A percentile compares a stretch with the other conserved stretches of the same genome.
phyloP scores from a whole-genome alignment of 768 basidiomycete species.

The Coprinopsis cinerea region DNA sequence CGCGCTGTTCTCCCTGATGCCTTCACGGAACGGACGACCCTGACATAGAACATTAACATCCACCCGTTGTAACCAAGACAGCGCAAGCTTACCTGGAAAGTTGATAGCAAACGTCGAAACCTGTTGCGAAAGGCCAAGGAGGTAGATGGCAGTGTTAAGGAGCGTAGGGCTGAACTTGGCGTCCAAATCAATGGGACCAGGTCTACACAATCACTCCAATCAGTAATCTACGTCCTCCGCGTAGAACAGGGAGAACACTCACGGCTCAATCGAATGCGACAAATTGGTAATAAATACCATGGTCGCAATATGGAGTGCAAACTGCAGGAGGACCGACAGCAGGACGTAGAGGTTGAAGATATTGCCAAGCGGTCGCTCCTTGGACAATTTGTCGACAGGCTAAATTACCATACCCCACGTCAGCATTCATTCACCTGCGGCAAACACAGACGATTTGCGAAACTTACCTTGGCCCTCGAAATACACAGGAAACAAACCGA shows the following conservation, averaged over 20 bases:
- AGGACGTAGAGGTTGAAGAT: conserved; percentile 97
- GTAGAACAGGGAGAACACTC: conserved; percentile 26
- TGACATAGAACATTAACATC: too few species aligned
- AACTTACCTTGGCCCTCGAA: conserved; percentile 85
- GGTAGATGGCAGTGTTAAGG: conserved; percentile 94
- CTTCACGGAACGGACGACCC: conserved; percentile 97
- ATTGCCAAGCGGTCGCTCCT: conserved; percentile 88
- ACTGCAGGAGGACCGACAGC: conserved; percentile 86
- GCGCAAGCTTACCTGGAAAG: conserved; percentile 84
- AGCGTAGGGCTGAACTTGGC: conserved; percentile 95
- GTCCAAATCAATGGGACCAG: conserved; percentile 82
- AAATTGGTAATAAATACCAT: conserved; percentile 92
- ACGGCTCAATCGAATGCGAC: conserved; percentile 74
- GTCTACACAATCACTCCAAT: conserved; percentile 33
- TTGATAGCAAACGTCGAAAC: conserved; percentile 99
- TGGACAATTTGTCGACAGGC: conserved; percentile 95
- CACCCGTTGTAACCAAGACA: too few species aligned
- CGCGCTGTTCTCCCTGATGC: conserved; percentile 93
- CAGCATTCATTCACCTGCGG: too few species aligned
- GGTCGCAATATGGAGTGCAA: conserved; percentile 86
- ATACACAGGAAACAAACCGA: conserved; percentile 98
- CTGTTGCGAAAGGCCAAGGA: conserved; percentile 92
- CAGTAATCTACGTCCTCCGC: conserved; percentile 5
- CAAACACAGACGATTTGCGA: too few species aligned
- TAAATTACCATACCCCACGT: too few species aligned